Evolutionary conservation across 2,329 filamentous ascomycete species (phyloP), one percentile per base, ranked within the genome.

Genomic region (Teratosphaeria viscida): DNA sequence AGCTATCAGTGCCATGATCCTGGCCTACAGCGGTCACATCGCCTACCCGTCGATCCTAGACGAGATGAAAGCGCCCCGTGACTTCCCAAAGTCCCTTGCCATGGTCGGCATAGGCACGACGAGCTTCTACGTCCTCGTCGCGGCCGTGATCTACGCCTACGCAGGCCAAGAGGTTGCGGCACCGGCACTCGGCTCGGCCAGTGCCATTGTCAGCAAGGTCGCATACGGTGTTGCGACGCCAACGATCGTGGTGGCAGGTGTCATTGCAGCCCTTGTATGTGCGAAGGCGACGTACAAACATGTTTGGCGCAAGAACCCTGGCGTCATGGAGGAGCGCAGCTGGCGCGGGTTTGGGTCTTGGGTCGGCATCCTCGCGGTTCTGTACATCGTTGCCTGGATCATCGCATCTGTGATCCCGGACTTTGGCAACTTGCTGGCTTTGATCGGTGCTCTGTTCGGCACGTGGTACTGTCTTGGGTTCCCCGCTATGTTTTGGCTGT

Each of bases 151-250:
- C 65, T 89, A 89, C 74, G 75, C 80, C 62, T 89, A 79, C 66
- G 82, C 80, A 5, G 86, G 87, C 1, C 75, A 77, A 0, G 71
- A 77, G n/a, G 85, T 89, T 1, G 76, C 79, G 1, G 84, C 83
- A 0, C 87, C 87, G 0, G 86, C 87, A 0, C 78, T 90, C 1
- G 82, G 82, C 6, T 85, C 84, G 0, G 82, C 85, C 11, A 77
- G 77, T 2, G 71, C 70, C 0, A 64, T 79, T 0, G 73, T 87
- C 37, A 75, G 79, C 47, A 88, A 87, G 70, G 74, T 85, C n/a
- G 84, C 85, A n/a, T 89, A 84, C 73, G 85, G 84, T 27, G 76
- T 89, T 61, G 86, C 86, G 0, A 77, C 86, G 2, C 86, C 86
- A 14, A 89, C 87, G 2, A 89, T 89, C 60, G 76, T 89, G 55